Evolutionary conservation across 352 stramenopile genomes (phyloP), one percentile per base, ranked within the genome.

Genomic region (Globisporangium cylindrosporum): DNA sequence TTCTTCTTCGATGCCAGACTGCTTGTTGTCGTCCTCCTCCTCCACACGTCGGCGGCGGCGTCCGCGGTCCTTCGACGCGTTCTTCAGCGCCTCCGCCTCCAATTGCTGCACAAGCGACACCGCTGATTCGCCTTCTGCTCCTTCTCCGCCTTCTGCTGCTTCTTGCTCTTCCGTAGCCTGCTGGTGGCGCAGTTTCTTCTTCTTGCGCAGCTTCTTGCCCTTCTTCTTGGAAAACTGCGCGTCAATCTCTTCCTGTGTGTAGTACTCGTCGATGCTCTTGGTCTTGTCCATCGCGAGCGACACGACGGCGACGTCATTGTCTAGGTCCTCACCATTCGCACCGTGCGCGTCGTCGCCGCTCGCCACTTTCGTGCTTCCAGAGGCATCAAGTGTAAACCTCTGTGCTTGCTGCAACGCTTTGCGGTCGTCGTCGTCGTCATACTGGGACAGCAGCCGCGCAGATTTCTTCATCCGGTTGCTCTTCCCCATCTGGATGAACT

Each of bases 401-500:
- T 74, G 75, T 2, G 74, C 74, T 2, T 76, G 70, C 12, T 85
- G 72, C 0, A 64, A 71, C 9, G 76, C 73, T 46, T 62, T 66
- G 20, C 73, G 73, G 29, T 96, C 86, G 22, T 88, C 74, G 1
- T 97, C 89, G 68, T 97, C 86, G 60, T 98, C 91, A 69, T 98
- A 98, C n/a, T 98, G 92, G 0, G 84, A 77, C 46, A 98, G 59
- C 29, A 98, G 60, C 14, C 74, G 73, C 66, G 68, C 73, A 22
- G 51, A 74, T 56, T 81, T 84, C 51, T 73, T 80, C 48, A 83
- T 82, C 9, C 65, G 43, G 20, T 62, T 48, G 24, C 41, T 54
- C 12, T 51, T 51, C 7, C 84, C 79, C 66, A 93, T 78, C 64
- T 93, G 81, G 67, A 98, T 83, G 75, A 99, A 99, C 77, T 99